Base-by-base conservation (phyloP, 306 rosid genomes). In the Cicer chorassanicum region DNA sequence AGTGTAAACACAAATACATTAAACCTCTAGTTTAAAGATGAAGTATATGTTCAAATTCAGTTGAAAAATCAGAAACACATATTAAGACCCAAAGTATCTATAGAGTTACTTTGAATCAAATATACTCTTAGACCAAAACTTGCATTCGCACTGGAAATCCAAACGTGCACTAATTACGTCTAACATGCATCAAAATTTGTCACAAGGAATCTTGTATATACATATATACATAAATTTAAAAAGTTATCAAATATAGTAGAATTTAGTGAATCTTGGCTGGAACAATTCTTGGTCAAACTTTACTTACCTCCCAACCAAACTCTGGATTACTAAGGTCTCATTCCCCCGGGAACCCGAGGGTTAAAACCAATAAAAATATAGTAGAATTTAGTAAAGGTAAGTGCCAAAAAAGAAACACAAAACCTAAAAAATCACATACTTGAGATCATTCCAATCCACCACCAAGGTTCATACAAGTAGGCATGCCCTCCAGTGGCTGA, bases 381-480 rank as follows among this genome's bases (percentile, higher is more conserved):
- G 19, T 10, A 63, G 1, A 73, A 40, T 12, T 16, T 13, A 29
- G 19, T 24, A 12, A 62, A 74, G 3, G 51, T 41, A 18, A 21
- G 45, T 57, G 24, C n/a, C 8, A 43, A 29, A 29, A 50, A 12
- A 29, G 3, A 43, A 24, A 9, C 41, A 16, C 7, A 8, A 38
- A 54, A 49, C 9, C 24, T 14, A 10, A 10, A 69, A 68, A 70
- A 68, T 21, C 65, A 84, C 97, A 87, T 86, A 94, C 99, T 90
- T 18, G 92, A 65, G 54, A 84, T 69, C 99, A 92, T 94, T 82
- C 99, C 99, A 68, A 78, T 53, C 99, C 99, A 94, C 99, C 99
- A 94, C 69, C 83, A 81, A 34, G 96, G 97, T 66, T 94, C 96
- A 63, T 15, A 74, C 70, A 94, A 78, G 77, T 94, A 94, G 0